Percentiles rank a stretch among this genome's conserved stretches.
These are phyloP conservation scores for Heimioporus sp. DNA, from an alignment of 768 basidiomycete genomes.

Conservation along the genomic window DNA sequence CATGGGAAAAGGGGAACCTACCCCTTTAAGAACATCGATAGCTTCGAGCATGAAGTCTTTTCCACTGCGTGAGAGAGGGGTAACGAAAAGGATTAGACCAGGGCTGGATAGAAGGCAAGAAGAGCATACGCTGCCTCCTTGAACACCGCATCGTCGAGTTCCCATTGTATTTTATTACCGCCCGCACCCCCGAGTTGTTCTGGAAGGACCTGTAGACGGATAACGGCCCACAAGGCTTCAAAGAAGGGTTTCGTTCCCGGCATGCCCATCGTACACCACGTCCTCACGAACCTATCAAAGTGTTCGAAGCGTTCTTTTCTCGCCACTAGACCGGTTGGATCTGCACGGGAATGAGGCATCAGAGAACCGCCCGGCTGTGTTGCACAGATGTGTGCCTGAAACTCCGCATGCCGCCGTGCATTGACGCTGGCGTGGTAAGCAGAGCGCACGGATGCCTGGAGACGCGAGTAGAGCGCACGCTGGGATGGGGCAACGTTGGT, in stretches of 20 bases:
- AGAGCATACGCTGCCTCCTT: slow-evolving; percentile 85
- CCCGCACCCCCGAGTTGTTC: slow-evolving; percentile 82
- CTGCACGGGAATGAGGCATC: slow-evolving; percentile 66
- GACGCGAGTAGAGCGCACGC: slow-evolving; percentile 79
- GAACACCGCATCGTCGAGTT: slow-evolving; percentile 92
- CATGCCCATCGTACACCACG: slow-evolving; percentile 85
- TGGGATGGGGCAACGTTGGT: slow-evolving; percentile 79
- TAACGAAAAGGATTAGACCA: slow-evolving; percentile 8
- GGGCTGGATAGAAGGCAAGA: slow-evolving; percentile 5
- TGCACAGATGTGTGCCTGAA: slow-evolving; percentile 78
- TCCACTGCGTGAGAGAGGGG: slow-evolving; percentile 53
- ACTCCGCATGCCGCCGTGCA: slow-evolving; percentile 75
- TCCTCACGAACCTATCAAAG: slow-evolving; percentile 69
- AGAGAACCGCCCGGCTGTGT: slow-evolving; percentile 80
- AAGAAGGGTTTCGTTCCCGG: slow-evolving; percentile 87
- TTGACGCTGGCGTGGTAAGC: slow-evolving; percentile 82
- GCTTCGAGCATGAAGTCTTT: slow-evolving; percentile 95
- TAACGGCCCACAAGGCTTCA: slow-evolving; percentile 64
- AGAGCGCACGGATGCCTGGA: slow-evolving; percentile 85
- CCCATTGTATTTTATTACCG: slow-evolving; percentile 73
- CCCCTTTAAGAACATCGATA: slow-evolving; percentile 87
- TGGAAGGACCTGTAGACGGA: slow-evolving; percentile 81
- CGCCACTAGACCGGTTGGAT: slow-evolving; percentile 62
- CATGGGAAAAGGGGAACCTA: slow-evolving; percentile 36
- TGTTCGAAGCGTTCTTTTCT: slow-evolving; percentile 76